Evolutionary conservation across 2,329 filamentous ascomycete species (phyloP).

Genomic region (Hymenotorrendiella dingleyae): DNA sequence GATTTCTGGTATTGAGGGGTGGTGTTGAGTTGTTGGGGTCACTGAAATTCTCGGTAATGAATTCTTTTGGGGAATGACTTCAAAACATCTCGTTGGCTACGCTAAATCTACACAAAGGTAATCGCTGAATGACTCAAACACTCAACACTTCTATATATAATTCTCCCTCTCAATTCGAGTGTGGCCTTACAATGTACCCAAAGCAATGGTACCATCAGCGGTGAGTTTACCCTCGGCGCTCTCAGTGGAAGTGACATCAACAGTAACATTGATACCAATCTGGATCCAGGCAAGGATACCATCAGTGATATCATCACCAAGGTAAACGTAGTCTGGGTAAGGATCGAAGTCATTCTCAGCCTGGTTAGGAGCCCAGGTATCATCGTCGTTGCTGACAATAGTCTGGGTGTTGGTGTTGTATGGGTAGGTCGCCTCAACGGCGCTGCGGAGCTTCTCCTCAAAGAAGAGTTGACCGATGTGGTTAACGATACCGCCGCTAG

Average conservation of each 20-base stretch:
- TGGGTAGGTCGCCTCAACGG: slow-evolving; percentile 35
- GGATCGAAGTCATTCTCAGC: slow-evolving; percentile 44
- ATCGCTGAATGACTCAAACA: too few relatives aligned
- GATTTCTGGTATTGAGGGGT: too few relatives aligned
- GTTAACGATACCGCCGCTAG: slow-evolving; percentile 41
- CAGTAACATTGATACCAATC: slow-evolving; percentile 37
- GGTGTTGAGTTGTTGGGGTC: too few relatives aligned
- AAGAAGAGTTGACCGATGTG: slow-evolving; percentile 56
- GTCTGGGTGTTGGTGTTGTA: slow-evolving; percentile 32
- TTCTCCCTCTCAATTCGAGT: too few relatives aligned
- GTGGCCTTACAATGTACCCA: not conserved
- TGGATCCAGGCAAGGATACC: slow-evolving; percentile 46
- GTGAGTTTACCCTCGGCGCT: not conserved
- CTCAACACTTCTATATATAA: too few relatives aligned
- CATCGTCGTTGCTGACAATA: slow-evolving; percentile 43
- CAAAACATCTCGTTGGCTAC: too few relatives aligned
- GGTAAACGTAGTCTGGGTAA: slow-evolving; percentile 46
- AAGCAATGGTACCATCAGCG: not conserved
- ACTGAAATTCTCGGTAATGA: too few relatives aligned
- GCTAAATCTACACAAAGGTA: too few relatives aligned
- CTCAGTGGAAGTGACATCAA: slow-evolving; percentile 13
- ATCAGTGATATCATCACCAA: slow-evolving; percentile 42
- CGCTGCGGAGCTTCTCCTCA: slow-evolving; percentile 45
- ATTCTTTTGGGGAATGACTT: too few relatives aligned
- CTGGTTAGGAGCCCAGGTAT: slow-evolving; percentile 37